Base-by-base conservation (phyloP, 2,329 filamentous ascomycete genomes). In the Aspergillus sp. region DNA sequence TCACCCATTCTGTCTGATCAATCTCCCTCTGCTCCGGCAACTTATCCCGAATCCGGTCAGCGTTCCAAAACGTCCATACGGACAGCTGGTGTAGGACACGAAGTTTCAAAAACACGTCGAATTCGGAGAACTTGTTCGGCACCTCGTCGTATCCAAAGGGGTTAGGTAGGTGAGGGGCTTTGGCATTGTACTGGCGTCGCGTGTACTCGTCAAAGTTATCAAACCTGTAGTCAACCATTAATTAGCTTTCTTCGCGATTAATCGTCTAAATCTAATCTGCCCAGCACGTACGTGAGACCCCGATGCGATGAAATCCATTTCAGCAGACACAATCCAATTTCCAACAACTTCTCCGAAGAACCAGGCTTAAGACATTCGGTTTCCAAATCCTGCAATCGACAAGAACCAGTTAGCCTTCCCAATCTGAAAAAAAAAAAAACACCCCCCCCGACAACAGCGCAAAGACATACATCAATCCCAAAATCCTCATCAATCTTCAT, bases 291-390 rank as follows among this genome's bases (percentile, higher is more conserved):
- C 90, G 86, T 94, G 38, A 97, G 74, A 51, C 90, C 90, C 51
- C 90, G 85, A 72, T 96, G 90, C 47, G 90, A 95, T 29, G 93
- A 96, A 39, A 96, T 84, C 62, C 86, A 90, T 76, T 96, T 96
- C 47, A 97, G 81, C 13, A 97, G 75, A 43, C 86, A 82, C 37
- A 98, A 77, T 31, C 89, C 91, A 56, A 97, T 88, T 44, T 91
- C 82, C 48, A 85, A 74, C 12, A 98, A 76, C 51, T 84, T 78
- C 36, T 81, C 78, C 1, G 90, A 94, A 29, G 82, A 75, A 12
- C 71, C 70, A 12, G 85, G 84, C 61, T 88, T 90, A 30, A 97
- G 73, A 61, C 90, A 95, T 71, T 95, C 90, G 38, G 78, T 78
- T 71, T 97, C 93, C 33, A 97, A 75, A 50, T 91, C 86, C 93